Evolutionary conservation across 169 alveolate genomes (phyloP).

Genomic region (Cardiosporidium cionae): DNA sequence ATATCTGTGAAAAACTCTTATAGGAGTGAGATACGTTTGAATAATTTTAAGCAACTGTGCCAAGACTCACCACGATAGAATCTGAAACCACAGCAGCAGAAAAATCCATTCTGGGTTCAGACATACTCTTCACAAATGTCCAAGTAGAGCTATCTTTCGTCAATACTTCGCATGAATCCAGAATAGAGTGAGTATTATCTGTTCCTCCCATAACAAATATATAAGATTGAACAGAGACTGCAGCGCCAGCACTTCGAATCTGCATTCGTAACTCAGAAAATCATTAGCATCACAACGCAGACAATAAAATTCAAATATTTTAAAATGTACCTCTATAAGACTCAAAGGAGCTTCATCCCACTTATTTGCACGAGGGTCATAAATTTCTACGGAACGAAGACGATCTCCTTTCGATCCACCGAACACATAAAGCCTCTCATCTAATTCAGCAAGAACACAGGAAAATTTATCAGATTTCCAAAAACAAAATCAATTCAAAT

Average conservation of each 20-base stretch:
- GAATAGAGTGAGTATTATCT: slow-evolving; percentile 54
- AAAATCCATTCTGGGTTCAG: slow-evolving; percentile 14
- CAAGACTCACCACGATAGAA: slow-evolving; percentile 1
- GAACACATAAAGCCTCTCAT: slow-evolving; percentile 52
- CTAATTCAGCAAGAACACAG: slow-evolving; percentile 12
- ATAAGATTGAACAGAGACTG: slow-evolving; percentile 52
- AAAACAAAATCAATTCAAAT: neutral
- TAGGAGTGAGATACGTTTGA: neutral
- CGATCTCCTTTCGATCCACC: slow-evolving; percentile 78
- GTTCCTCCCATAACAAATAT: slow-evolving; percentile 66
- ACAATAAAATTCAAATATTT: neutral
- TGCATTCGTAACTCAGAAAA: neutral
- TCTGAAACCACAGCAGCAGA: slow-evolving; percentile 13
- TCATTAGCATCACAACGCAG: neutral
- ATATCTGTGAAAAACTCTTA: neutral
- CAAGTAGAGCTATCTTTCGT: slow-evolving; percentile 1
- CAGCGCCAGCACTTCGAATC: slow-evolving; percentile 70
- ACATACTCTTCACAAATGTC: slow-evolving; percentile 11
- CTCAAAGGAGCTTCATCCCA: slow-evolving; percentile 65
- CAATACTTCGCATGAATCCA: neutral
- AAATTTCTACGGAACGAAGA: slow-evolving; percentile 67
- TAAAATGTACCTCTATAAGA: slow-evolving; percentile 53
- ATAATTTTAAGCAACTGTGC: neutral
- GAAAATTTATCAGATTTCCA: neutral
- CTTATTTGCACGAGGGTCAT: slow-evolving; percentile 69